A percentile compares a stretch with the other conserved stretches of the same genome.
Conservation (phyloP, 2,329 filamentous ascomycete species). For the Sclerotinia nivalis region DNA sequence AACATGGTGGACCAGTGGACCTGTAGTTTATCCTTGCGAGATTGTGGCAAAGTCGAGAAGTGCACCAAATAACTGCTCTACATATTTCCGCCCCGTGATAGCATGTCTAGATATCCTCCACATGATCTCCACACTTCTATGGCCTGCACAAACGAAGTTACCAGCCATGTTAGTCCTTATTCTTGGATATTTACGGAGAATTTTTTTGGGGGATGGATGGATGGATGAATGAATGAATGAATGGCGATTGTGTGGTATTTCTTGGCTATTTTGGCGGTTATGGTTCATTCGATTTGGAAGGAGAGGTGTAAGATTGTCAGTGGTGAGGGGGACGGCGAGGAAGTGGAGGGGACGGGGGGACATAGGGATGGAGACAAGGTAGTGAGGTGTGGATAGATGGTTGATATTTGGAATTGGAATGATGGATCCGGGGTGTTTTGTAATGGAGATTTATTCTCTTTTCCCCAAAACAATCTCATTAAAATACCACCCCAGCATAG, state of each 20-base stretch:
- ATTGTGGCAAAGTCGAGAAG: too few relatives aligned
- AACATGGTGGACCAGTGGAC: too few relatives aligned
- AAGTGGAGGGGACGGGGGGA: neutral
- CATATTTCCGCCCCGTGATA: slow-evolving; percentile 27
- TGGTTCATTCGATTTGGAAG: slow-evolving; percentile 51
- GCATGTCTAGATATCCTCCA: slow-evolving; percentile 38
- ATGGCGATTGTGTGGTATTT: slow-evolving; percentile 56
- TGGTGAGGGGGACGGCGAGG: neutral
- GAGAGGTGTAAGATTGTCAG: slow-evolving; percentile 45
- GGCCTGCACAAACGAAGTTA: slow-evolving; percentile 48
- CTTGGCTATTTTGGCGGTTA: slow-evolving; percentile 48
- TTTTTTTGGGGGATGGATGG: slow-evolving; percentile 44
- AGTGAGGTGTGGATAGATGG: neutral
- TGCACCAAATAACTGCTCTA: slow-evolving; percentile 42
- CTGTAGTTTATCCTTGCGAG: too few relatives aligned
- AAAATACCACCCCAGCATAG: too few relatives aligned
- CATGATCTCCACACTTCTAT: slow-evolving; percentile 39
- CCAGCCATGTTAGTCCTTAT: slow-evolving; percentile 54
- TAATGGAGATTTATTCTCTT: too few relatives aligned
- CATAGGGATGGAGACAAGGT: too few relatives aligned
- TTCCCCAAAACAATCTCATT: too few relatives aligned
- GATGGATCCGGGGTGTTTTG: neutral
- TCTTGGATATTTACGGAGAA: slow-evolving; percentile 49
- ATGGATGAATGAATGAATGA: slow-evolving; percentile 46
- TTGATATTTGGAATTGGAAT: neutral